Evolutionary conservation across 305 asterid species (phyloP).

Genomic region (Fraxinus albicans): DNA sequence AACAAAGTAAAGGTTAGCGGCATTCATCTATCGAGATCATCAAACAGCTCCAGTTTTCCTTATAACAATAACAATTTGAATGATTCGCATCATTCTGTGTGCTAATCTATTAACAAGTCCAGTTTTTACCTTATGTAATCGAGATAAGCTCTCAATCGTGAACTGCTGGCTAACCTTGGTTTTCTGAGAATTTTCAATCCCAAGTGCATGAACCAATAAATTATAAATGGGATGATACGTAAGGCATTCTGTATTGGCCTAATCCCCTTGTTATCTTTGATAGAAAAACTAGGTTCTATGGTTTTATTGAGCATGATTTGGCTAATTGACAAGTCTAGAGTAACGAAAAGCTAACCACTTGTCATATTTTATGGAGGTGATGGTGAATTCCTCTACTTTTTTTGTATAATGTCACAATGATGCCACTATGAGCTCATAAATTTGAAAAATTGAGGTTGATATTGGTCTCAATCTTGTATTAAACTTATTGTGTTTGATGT

Average conservation of each 20-base stretch:
- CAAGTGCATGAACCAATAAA: not conserved
- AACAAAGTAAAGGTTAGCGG: constrained; percentile 68
- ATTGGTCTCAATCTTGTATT: not conserved
- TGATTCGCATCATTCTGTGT: not conserved
- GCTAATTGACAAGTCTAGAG: not conserved
- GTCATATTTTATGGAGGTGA: not conserved
- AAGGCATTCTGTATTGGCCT: not conserved
- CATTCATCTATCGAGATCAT: not conserved
- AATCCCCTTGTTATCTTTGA: not conserved
- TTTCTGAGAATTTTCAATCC: not conserved
- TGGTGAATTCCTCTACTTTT: not conserved
- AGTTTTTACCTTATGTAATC: not conserved
- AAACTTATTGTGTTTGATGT: not conserved
- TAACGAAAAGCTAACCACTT: not conserved
- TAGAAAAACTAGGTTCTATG: not conserved
- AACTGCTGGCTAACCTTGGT: not conserved
- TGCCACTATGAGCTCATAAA: not conserved
- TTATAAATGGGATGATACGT: not conserved
- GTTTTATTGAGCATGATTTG: not conserved
- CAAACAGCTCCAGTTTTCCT: constrained; percentile 2
- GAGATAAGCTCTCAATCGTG: not conserved
- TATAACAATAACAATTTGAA: not conserved
- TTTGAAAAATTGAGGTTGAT: not conserved
- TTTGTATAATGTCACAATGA: not conserved
- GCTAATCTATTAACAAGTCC: not conserved